Evolutionary conservation across 257 asterid species (phyloP), one percentile per base, ranked within the genome.

Genomic region (Fraxinus quadrangulata): DNA sequence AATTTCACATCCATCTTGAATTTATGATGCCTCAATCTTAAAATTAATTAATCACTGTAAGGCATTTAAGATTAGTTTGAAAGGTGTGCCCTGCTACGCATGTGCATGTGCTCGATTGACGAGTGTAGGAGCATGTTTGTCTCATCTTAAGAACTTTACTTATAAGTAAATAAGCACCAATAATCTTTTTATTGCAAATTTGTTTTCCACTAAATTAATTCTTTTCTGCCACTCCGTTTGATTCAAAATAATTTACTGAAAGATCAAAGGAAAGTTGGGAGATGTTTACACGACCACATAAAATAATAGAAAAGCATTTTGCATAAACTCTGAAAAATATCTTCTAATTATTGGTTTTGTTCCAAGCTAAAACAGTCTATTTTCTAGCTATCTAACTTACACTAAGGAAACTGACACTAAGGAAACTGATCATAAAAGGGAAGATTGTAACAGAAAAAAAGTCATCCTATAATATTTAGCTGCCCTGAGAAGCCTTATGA

Each of bases 31-130:
- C 77, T 56, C 17, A 67, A 71, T 71, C 74, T 73, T 72, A 71
- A 71, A 72, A 78, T 76, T 24, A 71, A n/a, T 71, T 9, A 39
- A 36, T 66, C 33, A 23, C 26, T 59, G 70, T 28, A 80, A 74
- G 33, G 42, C 51, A 79, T 19, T 51, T 49, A 69, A 59, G 14
- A 5, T 17, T 49, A 19, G 76, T 77, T 84, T 66, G 87, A 72
- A 74, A 39, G 3, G 84, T 61, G 84, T 80, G 87, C 87, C 86
- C 42, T 5, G 13, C 70, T 26, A 24, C 36, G 26, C 24, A 72
- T 17, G 10, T 73, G 28, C 69, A 37, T 45, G 66, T 23, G 19
- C 69, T 26, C 33, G 11, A 3, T 24, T 26, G 19, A 63, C 1
- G 34, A 63, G 69, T 36, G 34, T 3, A 63, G 0, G 16, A 3